phyloP scores from a whole-genome alignment of 2,329 filamentous ascomycete species.

The Lachnellula willkommii region DNA sequence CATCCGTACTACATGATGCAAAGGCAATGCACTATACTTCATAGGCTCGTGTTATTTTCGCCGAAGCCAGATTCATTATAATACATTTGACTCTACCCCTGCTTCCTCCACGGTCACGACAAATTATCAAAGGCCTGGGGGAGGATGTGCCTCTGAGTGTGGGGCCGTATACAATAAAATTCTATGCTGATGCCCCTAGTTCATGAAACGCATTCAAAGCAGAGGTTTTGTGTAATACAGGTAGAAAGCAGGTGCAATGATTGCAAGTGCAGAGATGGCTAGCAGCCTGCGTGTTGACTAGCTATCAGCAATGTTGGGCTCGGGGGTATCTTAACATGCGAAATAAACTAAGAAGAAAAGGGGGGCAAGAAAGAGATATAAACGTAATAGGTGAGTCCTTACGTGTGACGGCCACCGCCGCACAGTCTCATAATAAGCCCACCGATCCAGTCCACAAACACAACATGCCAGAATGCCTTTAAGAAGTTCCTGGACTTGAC shows the following conservation, averaged over 20 bases:
- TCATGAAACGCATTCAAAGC: background rate
- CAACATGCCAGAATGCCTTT: conserved; percentile 30
- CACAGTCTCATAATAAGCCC: conserved; percentile 28
- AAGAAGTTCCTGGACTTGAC: conserved; percentile 25
- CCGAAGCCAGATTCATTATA: too few species aligned
- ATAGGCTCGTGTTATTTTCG: too few species aligned
- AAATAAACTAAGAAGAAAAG: background rate
- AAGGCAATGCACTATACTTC: too few species aligned
- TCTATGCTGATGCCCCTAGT: background rate
- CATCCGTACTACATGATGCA: too few species aligned
- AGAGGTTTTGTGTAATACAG: conserved; percentile 7
- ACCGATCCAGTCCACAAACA: conserved; percentile 35
- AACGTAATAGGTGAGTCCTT: conserved; percentile 18
- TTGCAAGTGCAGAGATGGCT: conserved; percentile 19
- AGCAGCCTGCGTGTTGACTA: conserved; percentile 22
- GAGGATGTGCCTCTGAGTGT: background rate
- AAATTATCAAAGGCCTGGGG: background rate
- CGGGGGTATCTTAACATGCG: background rate
- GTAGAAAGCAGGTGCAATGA: conserved; percentile 25
- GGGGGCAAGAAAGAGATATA: background rate
- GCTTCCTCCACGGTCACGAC: background rate
- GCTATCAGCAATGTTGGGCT: conserved; percentile 21
- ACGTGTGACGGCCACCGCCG: conserved; percentile 26
- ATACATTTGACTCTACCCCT: background rate
- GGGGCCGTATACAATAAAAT: background rate